Conservation (phyloP, 352 stramenopile genomes). For the Phytophthora cactorum region DNA sequence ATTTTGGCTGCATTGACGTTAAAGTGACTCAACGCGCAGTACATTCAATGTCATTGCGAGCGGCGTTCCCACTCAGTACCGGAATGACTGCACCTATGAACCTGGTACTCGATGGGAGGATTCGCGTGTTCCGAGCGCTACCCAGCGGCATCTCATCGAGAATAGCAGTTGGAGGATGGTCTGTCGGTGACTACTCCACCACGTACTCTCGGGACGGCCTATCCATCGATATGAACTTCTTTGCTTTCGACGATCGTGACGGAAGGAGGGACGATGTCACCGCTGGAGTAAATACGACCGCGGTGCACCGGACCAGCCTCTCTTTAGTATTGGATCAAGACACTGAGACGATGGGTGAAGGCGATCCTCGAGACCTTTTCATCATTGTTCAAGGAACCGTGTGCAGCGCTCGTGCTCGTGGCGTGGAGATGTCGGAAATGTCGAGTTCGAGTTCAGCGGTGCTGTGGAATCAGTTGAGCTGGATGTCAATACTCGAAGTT, state of each 20-base stretch:
- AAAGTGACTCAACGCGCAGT: background rate
- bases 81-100: conserved; percentile 13
- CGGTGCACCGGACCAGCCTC: conserved; percentile 1
- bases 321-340: conserved; percentile 11
- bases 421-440: background rate
- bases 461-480: conserved; percentile 7
- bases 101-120: conserved; percentile 28
- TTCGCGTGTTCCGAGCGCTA: conserved; percentile 28
- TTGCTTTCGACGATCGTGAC: background rate
- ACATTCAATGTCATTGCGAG: conserved; percentile 7
- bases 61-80: background rate
- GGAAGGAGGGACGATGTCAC: too few species aligned
- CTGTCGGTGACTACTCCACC: conserved; percentile 14
- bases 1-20: conserved; percentile 21
- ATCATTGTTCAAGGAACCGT: conserved; percentile 16
- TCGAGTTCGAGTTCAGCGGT: background rate
- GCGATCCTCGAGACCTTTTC: conserved; percentile 8
- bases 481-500: conserved; percentile 8
- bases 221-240: conserved; percentile 10
- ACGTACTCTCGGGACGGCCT: background rate
- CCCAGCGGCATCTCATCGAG: conserved; percentile 21
- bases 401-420: background rate
- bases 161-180: conserved; percentile 8
- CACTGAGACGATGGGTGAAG: background rate
- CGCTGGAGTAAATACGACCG: background rate